Conservation (phyloP, 139 green algal genomes). For the Raphidocelis subcapitata region DNA sequence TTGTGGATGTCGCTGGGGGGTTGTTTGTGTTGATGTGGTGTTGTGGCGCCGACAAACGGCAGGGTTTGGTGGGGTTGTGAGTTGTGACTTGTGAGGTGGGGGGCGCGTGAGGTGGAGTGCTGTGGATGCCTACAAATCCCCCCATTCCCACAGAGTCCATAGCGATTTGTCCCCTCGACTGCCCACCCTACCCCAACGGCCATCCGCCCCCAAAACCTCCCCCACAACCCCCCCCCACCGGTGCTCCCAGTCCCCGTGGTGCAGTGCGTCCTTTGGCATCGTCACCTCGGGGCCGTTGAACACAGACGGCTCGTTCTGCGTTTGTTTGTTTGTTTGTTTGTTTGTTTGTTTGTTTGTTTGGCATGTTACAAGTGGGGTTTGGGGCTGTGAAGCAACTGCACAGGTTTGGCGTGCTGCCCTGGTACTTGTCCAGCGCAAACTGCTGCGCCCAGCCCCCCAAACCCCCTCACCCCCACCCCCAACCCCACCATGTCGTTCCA, state of each 20-base stretch:
- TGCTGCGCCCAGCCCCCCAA: slow-evolving; percentile 91
- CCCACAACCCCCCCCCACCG: slow-evolving; percentile 18
- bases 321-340: no score
- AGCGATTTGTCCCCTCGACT: neutral
- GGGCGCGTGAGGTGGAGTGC: neutral
- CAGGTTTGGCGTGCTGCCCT: slow-evolving; percentile 80
- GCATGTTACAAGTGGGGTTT: no score
- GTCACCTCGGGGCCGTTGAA: slow-evolving; percentile 99
- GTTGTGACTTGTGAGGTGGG: no score
- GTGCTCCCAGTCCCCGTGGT: slow-evolving; percentile 87
- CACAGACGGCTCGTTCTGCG: slow-evolving; percentile 98
- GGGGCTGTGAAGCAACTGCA: no score
- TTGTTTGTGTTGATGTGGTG: slow-evolving; percentile 6
- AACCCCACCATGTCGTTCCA: slow-evolving; percentile 99
- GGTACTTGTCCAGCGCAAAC: slow-evolving; percentile 84
- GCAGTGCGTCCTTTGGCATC: slow-evolving; percentile 93
- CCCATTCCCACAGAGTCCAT: neutral
- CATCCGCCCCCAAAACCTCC: neutral
- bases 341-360: no score
- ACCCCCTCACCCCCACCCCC: no score
- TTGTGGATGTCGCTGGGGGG: slow-evolving; percentile 88
- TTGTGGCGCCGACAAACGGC: no score
- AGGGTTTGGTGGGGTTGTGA: no score
- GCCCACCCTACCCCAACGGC: no score
- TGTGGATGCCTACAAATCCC: neutral